phyloP scores from a whole-genome alignment of 2,329 filamentous ascomycete genomes.

The Fusarium fujikuroi region DNA sequence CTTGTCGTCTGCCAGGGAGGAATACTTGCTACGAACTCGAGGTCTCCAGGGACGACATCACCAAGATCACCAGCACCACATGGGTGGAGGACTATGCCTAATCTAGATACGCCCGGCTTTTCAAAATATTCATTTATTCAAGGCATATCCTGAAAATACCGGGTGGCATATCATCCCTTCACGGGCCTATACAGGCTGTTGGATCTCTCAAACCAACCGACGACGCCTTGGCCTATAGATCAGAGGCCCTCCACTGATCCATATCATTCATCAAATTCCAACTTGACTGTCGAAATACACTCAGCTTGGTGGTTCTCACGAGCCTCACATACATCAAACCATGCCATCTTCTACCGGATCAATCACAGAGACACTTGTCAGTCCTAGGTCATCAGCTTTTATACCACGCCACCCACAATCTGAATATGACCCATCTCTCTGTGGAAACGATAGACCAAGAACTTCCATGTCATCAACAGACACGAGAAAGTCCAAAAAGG shows the following conservation, averaged over 20 bases:
- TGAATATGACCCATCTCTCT: constrained; percentile 41
- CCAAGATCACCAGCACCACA: background rate
- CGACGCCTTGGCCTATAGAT: background rate
- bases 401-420: constrained; percentile 31
- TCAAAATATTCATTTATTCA: constrained; percentile 10
- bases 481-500: constrained; percentile 41
- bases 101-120: constrained; percentile 4
- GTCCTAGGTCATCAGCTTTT: constrained; percentile 19
- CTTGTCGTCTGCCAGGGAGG: background rate
- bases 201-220: background rate
- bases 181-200: background rate
- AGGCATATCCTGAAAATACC: background rate
- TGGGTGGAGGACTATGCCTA: constrained; percentile 21
- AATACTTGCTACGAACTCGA: background rate
- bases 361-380: constrained; percentile 8
- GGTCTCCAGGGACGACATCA: background rate
- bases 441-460: constrained; percentile 32
- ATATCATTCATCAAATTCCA: background rate
- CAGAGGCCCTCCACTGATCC: background rate
- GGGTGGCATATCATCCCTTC: background rate
- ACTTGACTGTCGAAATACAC: background rate
- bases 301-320: background rate
- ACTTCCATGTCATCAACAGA: constrained; percentile 19
- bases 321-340: background rate
- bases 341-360: constrained; percentile 22